phyloP scores from a whole-genome alignment of 139 green algal genomes.

The Coccomyxa sp. region DNA sequence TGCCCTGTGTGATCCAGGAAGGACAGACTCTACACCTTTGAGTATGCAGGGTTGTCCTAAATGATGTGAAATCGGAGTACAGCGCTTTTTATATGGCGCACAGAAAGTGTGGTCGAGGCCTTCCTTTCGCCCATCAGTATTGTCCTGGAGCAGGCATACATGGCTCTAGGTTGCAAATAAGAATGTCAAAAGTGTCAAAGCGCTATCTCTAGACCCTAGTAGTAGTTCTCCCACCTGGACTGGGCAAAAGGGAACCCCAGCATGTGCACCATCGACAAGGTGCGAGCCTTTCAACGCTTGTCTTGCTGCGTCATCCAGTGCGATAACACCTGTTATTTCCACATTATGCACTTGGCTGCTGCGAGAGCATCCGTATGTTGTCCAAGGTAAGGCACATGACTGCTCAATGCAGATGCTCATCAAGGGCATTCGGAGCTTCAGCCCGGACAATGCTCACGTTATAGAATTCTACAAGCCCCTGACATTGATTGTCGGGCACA shows the following conservation, averaged over 20 bases:
- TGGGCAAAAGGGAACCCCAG: neutral
- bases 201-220: neutral
- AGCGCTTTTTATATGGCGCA: too few species aligned
- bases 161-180: neutral
- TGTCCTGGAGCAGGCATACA: neutral
- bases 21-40: too few species aligned
- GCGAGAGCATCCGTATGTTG: neutral
- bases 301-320: too few species aligned
- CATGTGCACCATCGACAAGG: slow-evolving; percentile 34
- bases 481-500: slow-evolving; percentile 95
- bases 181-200: too few species aligned
- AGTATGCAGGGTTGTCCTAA: too few species aligned
- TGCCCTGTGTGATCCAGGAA: too few species aligned
- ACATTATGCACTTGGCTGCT: neutral
- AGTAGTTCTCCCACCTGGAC: neutral
- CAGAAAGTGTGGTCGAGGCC: too few species aligned
- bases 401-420: slow-evolving; percentile 74
- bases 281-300: too few species aligned
- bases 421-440: slow-evolving; percentile 95
- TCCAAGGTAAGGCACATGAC: neutral
- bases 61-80: too few species aligned
- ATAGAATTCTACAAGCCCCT: slow-evolving; percentile 95
- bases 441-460: slow-evolving; percentile 77
- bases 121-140: too few species aligned
- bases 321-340: too few species aligned